Base-by-base conservation (phyloP, 108 stramenopile genomes). In the Pseudonitzschia pungens region DNA sequence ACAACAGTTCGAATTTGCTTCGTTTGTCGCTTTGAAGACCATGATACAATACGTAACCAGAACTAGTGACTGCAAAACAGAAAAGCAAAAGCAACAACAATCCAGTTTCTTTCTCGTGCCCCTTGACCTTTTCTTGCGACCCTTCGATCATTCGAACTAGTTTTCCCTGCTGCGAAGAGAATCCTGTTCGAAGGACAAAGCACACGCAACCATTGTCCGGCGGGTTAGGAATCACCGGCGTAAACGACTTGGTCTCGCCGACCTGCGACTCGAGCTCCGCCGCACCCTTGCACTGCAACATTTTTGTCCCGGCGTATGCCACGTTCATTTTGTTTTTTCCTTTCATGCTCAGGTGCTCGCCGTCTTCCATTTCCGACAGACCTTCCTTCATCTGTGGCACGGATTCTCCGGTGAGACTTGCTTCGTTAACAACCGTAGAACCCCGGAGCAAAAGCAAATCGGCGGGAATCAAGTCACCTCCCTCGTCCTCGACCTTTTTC, bases 311-410 rank as follows among this genome's bases (percentile, higher is more conserved):
- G 18, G 96, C 96, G 72, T 96, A 98, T 21, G 96, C 78, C 4
- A 96, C 88, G 63, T 95, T 94, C 52, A 84, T 94, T 76, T 98
- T 98, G 81, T 96, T 92, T 41, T 89, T 84, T 16, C 74, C 81
- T 68, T 92, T 94, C 84, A 94, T 94, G 70, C 74, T 77, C 55
- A 94, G 76, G 41, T 69, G 27, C 26, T 93, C 93, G 22, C 79
- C 84, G 42, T 83, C 77, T 18, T 78, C 78, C 29, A 92, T 54
- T 62, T 92, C 86, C 27, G 68, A 64, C 12, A 98, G 68, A 6
- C 95, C 96, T 58, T 97, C 98, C 80, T 98, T 98, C 97, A 98
- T 97, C 79, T 98, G 98, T 5, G 98, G 98, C 2, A 96, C 94
- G 59, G 92, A 93, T 75, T 98, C 97, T 45, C 97, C 96, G 11